These are phyloP conservation scores for Alternaria sp. DNA, from an alignment of 2,329 filamentous ascomycete species.

Conservation along the genomic window DNA sequence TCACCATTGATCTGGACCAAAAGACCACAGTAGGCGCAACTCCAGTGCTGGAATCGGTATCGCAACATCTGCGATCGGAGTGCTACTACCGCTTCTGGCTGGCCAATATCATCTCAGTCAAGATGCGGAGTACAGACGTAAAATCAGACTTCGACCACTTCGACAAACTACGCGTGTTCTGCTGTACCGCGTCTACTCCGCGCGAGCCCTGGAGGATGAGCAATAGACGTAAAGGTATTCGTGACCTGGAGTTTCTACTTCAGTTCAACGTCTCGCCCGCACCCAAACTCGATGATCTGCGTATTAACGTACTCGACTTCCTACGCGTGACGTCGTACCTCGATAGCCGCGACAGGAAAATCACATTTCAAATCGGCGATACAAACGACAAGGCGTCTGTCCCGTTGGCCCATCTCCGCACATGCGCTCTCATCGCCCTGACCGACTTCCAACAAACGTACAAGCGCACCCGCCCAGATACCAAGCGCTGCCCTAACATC, in stretches of 20 bases:
- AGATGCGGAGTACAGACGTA: neutral
- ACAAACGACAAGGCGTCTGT: neutral
- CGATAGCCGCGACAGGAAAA: neutral
- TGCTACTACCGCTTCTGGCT: neutral
- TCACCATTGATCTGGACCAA: neutral
- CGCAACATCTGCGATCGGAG: neutral
- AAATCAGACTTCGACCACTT: neutral
- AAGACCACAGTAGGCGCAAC: neutral
- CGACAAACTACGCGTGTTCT: neutral
- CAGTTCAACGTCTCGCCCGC: neutral
- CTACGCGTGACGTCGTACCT: neutral
- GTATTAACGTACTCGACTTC: neutral
- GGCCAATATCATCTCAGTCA: neutral
- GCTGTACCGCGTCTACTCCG: neutral
- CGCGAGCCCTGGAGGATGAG: neutral
- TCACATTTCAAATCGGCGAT: neutral
- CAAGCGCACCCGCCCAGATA: neutral
- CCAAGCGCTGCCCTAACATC: neutral
- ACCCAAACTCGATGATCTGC: neutral
- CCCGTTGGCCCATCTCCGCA: neutral
- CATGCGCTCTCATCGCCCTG: neutral
- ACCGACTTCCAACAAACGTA: neutral
- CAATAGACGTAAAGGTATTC: neutral
- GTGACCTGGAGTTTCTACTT: neutral
- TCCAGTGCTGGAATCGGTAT: neutral